phyloP scores from a whole-genome alignment of 2,329 filamentous ascomycete species.

The Sclerotinia borealis region DNA sequence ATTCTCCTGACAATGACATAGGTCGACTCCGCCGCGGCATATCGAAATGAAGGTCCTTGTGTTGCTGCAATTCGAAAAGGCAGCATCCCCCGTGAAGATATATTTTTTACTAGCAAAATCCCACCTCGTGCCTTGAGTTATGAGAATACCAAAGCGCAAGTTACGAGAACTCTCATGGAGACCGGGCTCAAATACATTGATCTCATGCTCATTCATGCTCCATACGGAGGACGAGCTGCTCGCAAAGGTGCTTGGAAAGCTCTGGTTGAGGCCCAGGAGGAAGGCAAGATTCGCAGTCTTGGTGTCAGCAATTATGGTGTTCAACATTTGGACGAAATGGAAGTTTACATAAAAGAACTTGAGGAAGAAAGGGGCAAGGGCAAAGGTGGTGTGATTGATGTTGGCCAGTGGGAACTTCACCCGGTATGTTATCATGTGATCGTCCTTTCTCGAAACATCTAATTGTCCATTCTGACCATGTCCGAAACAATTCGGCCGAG shows the following conservation, averaged over 20 bases:
- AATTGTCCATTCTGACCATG: neutral
- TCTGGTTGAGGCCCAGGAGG: conserved; percentile 57
- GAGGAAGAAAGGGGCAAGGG: conserved; percentile 55
- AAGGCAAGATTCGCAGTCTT: conserved; percentile 54
- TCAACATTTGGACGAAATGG: conserved; percentile 55
- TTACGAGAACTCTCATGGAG: conserved; percentile 56
- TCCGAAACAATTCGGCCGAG: neutral
- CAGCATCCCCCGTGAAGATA: conserved; percentile 45
- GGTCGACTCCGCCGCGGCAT: conserved; percentile 53
- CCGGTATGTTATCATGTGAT: conserved; percentile 38
- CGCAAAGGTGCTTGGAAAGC: conserved; percentile 57
- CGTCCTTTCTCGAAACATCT: neutral
- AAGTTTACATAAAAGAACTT: conserved; percentile 53
- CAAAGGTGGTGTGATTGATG: conserved; percentile 66
- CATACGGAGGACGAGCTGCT: conserved; percentile 49
- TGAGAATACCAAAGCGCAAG: conserved; percentile 54
- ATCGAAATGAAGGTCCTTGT: conserved; percentile 52
- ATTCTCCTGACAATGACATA: conserved; percentile 23
- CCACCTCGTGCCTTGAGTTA: conserved; percentile 51
- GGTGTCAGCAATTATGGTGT: conserved; percentile 62
- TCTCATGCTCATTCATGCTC: conserved; percentile 57
- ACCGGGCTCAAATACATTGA: conserved; percentile 59
- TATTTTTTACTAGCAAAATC: conserved; percentile 61
- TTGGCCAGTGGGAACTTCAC: conserved; percentile 86
- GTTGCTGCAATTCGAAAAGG: conserved; percentile 46